These are phyloP conservation scores for Aspergillus kassunensis DNA, from an alignment of 495 filamentous ascomycete species.

Conservation along the genomic window DNA sequence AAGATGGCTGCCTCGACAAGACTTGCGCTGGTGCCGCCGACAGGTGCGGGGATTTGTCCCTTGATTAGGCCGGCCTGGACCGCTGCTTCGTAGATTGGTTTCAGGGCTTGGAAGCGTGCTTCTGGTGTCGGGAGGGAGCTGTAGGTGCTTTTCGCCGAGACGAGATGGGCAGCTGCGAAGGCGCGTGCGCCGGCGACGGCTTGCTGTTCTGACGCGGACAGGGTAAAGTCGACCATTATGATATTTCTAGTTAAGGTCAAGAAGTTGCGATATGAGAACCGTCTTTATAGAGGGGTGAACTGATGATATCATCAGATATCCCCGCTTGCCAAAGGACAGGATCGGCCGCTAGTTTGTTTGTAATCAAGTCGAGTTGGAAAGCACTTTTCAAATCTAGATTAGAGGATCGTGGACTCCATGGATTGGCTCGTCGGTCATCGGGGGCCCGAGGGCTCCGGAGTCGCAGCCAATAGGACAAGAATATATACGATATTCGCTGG, in stretches of 20 bases:
- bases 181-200: neutral
- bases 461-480: too few relatives aligned
- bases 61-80: conserved; percentile 6
- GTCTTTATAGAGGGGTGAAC: too few relatives aligned
- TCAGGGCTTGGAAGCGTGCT: conserved; percentile 6
- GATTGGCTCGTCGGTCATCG: too few relatives aligned
- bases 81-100: conserved; percentile 7
- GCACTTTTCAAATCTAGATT: too few relatives aligned
- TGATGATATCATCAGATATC: too few relatives aligned
- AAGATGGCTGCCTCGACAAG: conserved; percentile 11
- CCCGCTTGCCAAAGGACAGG: neutral
- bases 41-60: conserved; percentile 5
- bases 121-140: neutral
- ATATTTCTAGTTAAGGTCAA: too few relatives aligned
- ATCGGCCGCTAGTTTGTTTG: neutral
- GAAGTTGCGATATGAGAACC: too few relatives aligned
- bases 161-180: conserved; percentile 4
- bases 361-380: too few relatives aligned
- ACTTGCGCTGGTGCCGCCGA: conserved; percentile 1
- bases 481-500: too few relatives aligned
- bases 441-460: too few relatives aligned
- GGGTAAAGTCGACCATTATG: conserved; percentile 12
- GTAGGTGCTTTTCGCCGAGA: neutral
- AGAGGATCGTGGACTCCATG: too few relatives aligned
- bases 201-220: neutral